Percentiles rank a stretch among this genome's conserved stretches.
Evolutionary conservation across 1,139 yeast genomes (phyloP).

Genomic region (Kodamaea anthophila): DNA sequence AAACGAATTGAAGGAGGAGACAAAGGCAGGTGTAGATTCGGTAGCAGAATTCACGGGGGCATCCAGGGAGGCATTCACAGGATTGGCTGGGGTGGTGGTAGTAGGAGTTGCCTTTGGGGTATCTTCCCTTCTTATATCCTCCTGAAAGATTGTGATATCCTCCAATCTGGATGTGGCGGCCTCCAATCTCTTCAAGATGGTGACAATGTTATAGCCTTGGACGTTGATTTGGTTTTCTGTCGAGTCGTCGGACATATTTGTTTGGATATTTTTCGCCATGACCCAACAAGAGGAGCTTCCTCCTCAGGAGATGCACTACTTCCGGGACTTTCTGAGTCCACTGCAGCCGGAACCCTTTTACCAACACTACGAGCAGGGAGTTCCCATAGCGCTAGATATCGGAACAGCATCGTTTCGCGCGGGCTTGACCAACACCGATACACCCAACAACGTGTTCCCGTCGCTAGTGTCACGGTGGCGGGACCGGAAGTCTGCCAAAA

Average conservation of each 20-base stretch:
- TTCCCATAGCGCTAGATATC: conserved; percentile 78
- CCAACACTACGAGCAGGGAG: conserved; percentile 43
- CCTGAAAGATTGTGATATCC: conserved; percentile 79
- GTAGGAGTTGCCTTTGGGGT: background rate
- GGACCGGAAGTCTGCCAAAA: conserved; percentile 63
- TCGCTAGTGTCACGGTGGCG: conserved; percentile 66
- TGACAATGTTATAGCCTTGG: conserved; percentile 77
- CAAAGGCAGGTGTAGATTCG: conserved; percentile 30
- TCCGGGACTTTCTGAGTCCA: conserved; percentile 42
- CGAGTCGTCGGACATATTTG: conserved; percentile 18
- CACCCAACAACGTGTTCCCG: conserved; percentile 67
- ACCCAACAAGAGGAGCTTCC: conserved; percentile 34
- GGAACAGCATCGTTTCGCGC: conserved; percentile 69
- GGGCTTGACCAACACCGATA: conserved; percentile 52
- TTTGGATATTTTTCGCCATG: no score
- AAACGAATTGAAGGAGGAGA: conserved; percentile 50
- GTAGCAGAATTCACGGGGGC: conserved; percentile 10
- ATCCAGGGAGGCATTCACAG: conserved; percentile 4
- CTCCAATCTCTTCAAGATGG: conserved; percentile 77
- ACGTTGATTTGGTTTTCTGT: conserved; percentile 56
- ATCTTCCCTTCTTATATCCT: conserved; percentile 29
- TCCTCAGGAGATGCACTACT: conserved; percentile 46
- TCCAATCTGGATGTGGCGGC: conserved; percentile 92
- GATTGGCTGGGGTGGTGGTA: conserved; percentile 9
- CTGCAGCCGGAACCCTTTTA: conserved; percentile 45